Evolutionary conservation across 2,329 filamentous ascomycete species (phyloP).

Genomic region (Claviceps spartinae): DNA sequence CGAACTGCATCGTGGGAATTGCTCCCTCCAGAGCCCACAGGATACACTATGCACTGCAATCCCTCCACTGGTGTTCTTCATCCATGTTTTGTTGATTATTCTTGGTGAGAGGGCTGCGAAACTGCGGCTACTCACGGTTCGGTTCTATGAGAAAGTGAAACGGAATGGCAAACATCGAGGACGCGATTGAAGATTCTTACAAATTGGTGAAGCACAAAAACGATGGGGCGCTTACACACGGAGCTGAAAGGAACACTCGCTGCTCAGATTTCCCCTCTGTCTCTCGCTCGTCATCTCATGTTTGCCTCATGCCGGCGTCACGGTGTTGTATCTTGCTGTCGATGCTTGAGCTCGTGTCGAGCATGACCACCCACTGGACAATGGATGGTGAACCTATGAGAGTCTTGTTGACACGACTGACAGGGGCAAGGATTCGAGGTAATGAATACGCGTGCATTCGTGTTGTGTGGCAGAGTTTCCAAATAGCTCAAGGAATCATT

Average conservation of each 20-base stretch:
- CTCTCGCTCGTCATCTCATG: not conserved
- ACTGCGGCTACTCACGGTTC: not conserved
- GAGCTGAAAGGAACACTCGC: not conserved
- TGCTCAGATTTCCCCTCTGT: not conserved
- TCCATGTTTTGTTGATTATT: too few species aligned
- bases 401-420: not conserved
- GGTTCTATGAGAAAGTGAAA: not conserved
- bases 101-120: too few species aligned
- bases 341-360: too few species aligned
- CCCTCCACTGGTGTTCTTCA: too few species aligned
- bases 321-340: too few species aligned
- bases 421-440: too few species aligned
- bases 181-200: too few species aligned
- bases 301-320: not conserved
- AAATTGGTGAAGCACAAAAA: not conserved
- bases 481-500: not conserved
- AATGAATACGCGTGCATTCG: too few species aligned
- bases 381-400: not conserved
- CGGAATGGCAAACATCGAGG: not conserved
- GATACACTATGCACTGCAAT: too few species aligned
- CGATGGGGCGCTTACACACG: not conserved
- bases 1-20: too few species aligned
- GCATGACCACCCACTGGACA: not conserved
- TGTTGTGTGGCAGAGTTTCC: too few species aligned
- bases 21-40: too few species aligned